Base-by-base conservation (phyloP, 1,139 yeast genomes). In the Debaryomycetaceae sp. region DNA sequence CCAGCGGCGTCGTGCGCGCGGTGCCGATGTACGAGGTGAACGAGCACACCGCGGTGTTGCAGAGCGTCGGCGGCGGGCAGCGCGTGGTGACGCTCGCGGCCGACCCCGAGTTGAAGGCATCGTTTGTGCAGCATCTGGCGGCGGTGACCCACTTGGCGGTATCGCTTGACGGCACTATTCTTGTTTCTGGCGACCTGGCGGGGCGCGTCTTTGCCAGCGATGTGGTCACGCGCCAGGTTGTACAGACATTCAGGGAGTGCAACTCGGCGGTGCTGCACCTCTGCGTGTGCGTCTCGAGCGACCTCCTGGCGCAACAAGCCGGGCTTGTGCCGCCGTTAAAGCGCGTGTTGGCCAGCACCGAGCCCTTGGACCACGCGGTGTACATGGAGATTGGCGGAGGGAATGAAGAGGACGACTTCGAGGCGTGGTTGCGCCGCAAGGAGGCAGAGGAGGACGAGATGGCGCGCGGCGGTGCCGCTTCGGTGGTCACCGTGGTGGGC, bases 171-270 rank as follows among this genome's bases (percentile, higher is more conserved):
- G 96, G 93, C 3, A 77, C 89, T 15, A 54, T 63, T 27, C 48
- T 91, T 7, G 61, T 83, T 2, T 75, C 89, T 7, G 97, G 96
- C 15, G 95, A 85, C 49, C 56, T 67, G 0, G 50, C 51, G 13
- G 97, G 97, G 2, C 65, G 74, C 23, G 75, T 85, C 1, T 71
- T 72, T 31, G 71, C 81, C 1, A 71, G 83, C 46, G 96, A 89
- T 51, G 65, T 83, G 6, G 75, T 77, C 5, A 81, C 96, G 2
- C 75, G 76, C 46, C 97, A 91, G 58, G 78, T 83, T 14, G 62
- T 79, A 16, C 78, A 79, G 46, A 72, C 78, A 16, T 65, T 83
- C 40, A 76, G 79, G 34, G 74, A 78, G 16, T 63, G 80, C 31
- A 52, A 65, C 54, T 45, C 69, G 40, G 37, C 69, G 38, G 50